A percentile compares a stretch with the other conserved stretches of the same genome.
These are phyloP conservation scores for Chalciporus piperatoides DNA, from an alignment of 1,284 basidiomycete genomes.

Conservation along the genomic window DNA sequence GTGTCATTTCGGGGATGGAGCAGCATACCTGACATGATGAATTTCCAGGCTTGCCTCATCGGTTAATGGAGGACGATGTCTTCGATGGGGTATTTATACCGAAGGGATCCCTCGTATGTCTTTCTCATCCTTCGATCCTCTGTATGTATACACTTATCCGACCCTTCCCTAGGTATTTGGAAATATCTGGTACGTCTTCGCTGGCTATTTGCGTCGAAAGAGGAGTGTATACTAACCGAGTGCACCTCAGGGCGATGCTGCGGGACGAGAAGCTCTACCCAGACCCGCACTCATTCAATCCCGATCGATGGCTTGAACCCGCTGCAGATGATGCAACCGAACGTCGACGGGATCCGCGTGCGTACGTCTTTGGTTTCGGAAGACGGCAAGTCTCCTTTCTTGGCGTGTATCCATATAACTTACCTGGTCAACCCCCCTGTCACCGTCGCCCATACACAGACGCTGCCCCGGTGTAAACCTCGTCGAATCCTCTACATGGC, in stretches of 20 bases:
- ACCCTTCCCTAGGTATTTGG: slow-evolving; percentile 29
- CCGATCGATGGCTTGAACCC: slow-evolving; percentile 44
- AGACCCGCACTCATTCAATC: slow-evolving; percentile 45
- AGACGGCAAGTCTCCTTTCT: slow-evolving; percentile 38
- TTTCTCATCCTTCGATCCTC: slow-evolving; percentile 1
- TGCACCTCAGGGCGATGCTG: slow-evolving; percentile 39
- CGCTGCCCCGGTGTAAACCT: slow-evolving; percentile 51
- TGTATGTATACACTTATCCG: slow-evolving; percentile 2
- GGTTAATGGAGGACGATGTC: slow-evolving; percentile 46
- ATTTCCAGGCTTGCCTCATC: slow-evolving; percentile 42
- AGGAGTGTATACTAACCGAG: neutral
- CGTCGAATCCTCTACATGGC: slow-evolving; percentile 52
- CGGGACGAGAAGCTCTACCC: slow-evolving; percentile 46
- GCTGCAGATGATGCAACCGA: slow-evolving; percentile 30
- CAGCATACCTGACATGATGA: neutral
- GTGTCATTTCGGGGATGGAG: too few species aligned
- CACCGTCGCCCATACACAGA: slow-evolving; percentile 18
- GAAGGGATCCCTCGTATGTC: slow-evolving; percentile 41
- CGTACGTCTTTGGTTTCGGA: slow-evolving; percentile 55
- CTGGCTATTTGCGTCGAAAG: neutral
- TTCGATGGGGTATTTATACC: slow-evolving; percentile 46
- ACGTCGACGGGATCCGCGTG: slow-evolving; percentile 41
- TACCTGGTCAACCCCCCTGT: too few species aligned
- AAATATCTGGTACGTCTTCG: slow-evolving; percentile 44
- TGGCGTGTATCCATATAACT: too few species aligned